These are phyloP conservation scores for Scortechinia acanthostroma DNA, from an alignment of 2,329 filamentous ascomycete species.

Conservation along the genomic window DNA sequence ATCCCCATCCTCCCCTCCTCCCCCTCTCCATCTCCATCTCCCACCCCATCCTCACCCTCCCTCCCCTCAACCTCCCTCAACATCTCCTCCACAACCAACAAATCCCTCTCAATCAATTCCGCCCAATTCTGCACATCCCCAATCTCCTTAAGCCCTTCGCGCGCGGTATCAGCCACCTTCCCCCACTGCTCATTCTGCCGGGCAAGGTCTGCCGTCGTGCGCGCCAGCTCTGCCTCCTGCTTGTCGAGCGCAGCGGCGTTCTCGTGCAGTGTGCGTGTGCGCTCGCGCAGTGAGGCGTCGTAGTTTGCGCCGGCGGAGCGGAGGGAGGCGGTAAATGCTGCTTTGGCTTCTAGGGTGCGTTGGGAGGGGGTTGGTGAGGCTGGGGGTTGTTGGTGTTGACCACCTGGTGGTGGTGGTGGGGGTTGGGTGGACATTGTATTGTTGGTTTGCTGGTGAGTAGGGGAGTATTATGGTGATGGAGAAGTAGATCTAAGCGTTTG, in stretches of 20 bases:
- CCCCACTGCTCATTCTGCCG: constrained; percentile 44
- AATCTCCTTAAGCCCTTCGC: constrained; percentile 50
- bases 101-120: constrained; percentile 45
- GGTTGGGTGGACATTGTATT: constrained; percentile 2
- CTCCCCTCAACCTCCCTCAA: constrained; percentile 16
- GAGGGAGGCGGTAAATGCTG: constrained; percentile 32
- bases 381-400: constrained; percentile 5
- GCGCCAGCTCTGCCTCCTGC: constrained; percentile 43
- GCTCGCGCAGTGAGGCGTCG: constrained; percentile 40
- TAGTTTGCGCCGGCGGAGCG: constrained; percentile 33
- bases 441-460: too few species aligned
- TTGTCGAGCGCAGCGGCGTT: constrained; percentile 42
- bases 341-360: constrained; percentile 27
- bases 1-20: constrained; percentile 7
- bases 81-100: constrained; percentile 15
- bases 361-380: constrained; percentile 11
- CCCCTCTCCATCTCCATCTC: constrained; percentile 18
- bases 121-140: constrained; percentile 63
- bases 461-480: too few species aligned
- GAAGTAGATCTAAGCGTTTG: too few species aligned
- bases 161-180: constrained; percentile 41
- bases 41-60: constrained; percentile 27
- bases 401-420: constrained; percentile 7
- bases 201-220: constrained; percentile 35
- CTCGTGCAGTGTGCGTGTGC: constrained; percentile 44